phyloP scores from a whole-genome alignment of 495 filamentous ascomycete species.

The Penicillium ucsense region DNA sequence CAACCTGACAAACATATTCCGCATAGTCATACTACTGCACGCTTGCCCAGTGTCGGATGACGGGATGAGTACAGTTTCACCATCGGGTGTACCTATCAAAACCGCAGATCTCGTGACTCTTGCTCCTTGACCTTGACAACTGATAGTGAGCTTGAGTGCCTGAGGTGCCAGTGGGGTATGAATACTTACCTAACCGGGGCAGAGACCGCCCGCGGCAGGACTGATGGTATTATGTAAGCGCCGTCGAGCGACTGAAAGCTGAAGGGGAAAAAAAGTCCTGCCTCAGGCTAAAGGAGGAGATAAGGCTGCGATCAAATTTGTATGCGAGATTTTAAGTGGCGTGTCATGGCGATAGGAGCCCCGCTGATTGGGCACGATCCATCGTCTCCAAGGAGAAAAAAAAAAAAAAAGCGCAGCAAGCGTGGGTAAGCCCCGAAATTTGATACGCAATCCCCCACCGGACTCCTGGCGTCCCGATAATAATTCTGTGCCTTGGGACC shows the following conservation, averaged over 20 bases:
- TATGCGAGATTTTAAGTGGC: neutral
- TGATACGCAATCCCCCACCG: neutral
- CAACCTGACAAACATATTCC: no score
- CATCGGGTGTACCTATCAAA: neutral
- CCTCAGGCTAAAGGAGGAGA: constrained; percentile 2
- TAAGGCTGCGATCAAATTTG: constrained; percentile 4
- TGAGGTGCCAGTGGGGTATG: no score
- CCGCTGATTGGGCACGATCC: constrained; percentile 7
- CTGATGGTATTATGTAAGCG: no score
- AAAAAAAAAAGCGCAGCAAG: constrained; percentile 10
- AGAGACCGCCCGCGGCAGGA: no score
- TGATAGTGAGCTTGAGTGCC: no score
- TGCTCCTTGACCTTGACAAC: neutral
- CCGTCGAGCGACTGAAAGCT: neutral
- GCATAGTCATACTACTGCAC: no score
- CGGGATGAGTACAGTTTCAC: no score
- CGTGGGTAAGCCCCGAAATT: constrained; percentile 11
- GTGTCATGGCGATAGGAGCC: constrained; percentile 4
- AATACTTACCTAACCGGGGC: no score
- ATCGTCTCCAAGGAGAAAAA: constrained; percentile 12
- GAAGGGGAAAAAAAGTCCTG: neutral
- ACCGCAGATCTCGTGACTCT: neutral
- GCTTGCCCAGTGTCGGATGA: no score
- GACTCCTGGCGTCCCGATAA: neutral
- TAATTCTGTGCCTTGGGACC: neutral